Evolutionary conservation across 2,329 filamentous ascomycete species (phyloP).

Genomic region (Teratosphaeria gauchensis): DNA sequence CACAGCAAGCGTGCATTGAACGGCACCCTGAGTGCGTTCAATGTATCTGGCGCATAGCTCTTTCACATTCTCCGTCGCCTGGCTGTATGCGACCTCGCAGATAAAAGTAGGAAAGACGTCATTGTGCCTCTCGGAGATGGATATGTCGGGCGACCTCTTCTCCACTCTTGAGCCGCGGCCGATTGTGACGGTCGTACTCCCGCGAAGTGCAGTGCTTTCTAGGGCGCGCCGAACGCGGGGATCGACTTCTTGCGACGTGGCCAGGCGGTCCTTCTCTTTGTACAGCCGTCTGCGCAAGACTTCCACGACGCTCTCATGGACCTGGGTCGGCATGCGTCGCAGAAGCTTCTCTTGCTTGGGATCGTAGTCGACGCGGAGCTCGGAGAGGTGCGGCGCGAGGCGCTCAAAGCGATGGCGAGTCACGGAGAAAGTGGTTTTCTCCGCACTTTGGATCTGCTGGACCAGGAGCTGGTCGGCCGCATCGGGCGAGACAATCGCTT

Average conservation of each 20-base stretch:
- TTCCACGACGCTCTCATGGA: not conserved
- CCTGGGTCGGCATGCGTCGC: not conserved
- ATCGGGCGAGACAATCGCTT: not conserved
- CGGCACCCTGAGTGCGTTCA: not conserved
- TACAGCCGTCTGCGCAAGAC: not conserved
- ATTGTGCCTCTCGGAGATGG: not conserved
- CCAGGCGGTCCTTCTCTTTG: not conserved
- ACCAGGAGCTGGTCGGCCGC: not conserved
- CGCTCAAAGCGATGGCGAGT: not conserved
- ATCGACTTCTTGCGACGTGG: not conserved
- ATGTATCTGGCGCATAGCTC: not conserved
- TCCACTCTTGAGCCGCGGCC: not conserved
- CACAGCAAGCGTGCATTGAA: not conserved
- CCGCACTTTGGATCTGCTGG: not conserved
- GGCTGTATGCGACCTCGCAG: not conserved
- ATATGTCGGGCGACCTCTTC: not conserved
- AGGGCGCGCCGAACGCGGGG: not conserved
- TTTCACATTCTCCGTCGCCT: not conserved
- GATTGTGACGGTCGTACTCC: not conserved
- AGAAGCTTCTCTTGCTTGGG: not conserved
- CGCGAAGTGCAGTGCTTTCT: not conserved
- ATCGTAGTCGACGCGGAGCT: not conserved
- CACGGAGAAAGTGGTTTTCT: not conserved
- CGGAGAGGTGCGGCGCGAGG: not conserved
- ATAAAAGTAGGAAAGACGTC: not conserved